A percentile compares a stretch with the other conserved stretches of the same genome.
These are phyloP conservation scores for Zygotorulaspora mrakii DNA, from an alignment of 1,139 yeast species.

Conservation along the genomic window DNA sequence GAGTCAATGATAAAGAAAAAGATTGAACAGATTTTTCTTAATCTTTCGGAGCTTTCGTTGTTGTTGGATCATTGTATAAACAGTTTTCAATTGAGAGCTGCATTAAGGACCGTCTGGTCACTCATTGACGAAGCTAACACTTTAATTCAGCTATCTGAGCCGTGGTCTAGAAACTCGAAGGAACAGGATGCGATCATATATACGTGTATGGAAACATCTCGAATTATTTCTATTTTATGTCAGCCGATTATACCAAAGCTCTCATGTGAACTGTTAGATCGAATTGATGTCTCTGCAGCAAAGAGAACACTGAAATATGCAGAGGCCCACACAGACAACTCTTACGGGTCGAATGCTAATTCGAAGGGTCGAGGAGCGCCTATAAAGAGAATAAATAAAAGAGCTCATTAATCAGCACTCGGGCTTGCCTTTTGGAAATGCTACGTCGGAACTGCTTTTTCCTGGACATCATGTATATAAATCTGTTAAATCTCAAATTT, in stretches of 20 bases:
- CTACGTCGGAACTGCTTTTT: neutral
- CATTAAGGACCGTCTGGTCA: conserved; percentile 61
- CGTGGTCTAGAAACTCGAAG: conserved; percentile 48
- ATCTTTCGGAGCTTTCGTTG: conserved; percentile 34
- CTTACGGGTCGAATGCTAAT: conserved; percentile 47
- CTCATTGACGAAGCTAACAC: conserved; percentile 60
- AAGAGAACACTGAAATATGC: conserved; percentile 44
- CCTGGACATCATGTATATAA: conserved; percentile 12
- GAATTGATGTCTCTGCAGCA: conserved; percentile 49
- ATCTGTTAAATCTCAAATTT: conserved; percentile 28
- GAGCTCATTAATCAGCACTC: conserved; percentile 12
- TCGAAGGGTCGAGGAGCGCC: conserved; percentile 44
- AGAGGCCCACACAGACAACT: conserved; percentile 45
- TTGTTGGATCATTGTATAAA: conserved; percentile 45
- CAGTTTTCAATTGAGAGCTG: conserved; percentile 54
- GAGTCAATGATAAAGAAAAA: conserved; percentile 9
- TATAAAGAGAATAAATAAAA: conserved; percentile 28
- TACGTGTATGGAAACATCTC: conserved; percentile 64
- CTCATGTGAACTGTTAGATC: conserved; percentile 54
- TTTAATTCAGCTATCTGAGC: conserved; percentile 56
- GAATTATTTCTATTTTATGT: conserved; percentile 64
- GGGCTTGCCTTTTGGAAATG: neutral
- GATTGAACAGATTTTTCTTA: conserved; percentile 22
- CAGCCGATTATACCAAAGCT: conserved; percentile 72
- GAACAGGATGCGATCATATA: conserved; percentile 54